A percentile compares a stretch with the other conserved stretches of the same genome.
Evolutionary conservation across 805 yeast genomes (phyloP).

Genomic region (Tetrapisispora phaffii): DNA sequence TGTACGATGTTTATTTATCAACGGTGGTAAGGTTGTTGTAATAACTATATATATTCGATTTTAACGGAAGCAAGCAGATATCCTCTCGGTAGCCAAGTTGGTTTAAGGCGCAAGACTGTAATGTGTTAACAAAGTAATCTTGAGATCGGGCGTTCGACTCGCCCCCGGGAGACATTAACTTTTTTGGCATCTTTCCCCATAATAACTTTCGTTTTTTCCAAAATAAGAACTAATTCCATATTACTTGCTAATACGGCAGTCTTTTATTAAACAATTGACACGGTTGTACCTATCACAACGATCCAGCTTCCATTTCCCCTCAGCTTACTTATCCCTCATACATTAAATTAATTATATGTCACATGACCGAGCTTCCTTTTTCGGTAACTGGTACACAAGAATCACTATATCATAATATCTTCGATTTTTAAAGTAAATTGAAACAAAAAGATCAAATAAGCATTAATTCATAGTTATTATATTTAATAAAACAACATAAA

Average conservation of each 20-base stretch:
- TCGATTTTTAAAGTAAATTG: neutral
- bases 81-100: constrained; percentile 31
- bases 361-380: neutral
- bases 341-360: neutral
- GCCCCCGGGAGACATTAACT: constrained; percentile 29
- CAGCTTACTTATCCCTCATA: neutral
- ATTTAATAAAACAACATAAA: no score
- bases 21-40: no score
- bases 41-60: no score
- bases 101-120: constrained; percentile 32
- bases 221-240: no score
- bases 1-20: no score
- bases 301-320: neutral
- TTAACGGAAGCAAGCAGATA: no score
- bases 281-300: no score
- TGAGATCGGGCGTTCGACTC: constrained; percentile 32
- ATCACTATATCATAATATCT: no score
- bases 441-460: neutral
- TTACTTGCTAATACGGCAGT: no score
- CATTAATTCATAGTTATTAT: neutral
- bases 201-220: no score
- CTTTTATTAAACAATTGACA: no score
- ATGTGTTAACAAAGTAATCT: constrained; percentile 23
- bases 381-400: neutral
- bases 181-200: neutral